Conservation (phyloP, 352 stramenopile genomes). For the Phytophthora foliorum region DNA sequence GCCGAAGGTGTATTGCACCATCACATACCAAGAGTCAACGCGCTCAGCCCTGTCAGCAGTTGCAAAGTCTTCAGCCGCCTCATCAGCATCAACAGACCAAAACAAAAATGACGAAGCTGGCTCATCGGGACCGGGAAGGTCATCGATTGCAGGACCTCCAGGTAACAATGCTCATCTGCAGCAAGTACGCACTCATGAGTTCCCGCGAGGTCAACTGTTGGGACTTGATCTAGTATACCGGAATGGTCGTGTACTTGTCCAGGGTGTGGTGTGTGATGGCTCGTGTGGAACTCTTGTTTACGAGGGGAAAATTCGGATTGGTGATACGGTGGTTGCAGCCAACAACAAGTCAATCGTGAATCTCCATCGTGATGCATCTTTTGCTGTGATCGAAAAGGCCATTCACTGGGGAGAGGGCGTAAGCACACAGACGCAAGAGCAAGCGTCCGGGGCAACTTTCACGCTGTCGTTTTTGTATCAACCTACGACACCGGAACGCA, state of each 20-base stretch:
- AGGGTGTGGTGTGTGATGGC: slow-evolving; percentile 77
- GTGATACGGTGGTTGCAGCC: slow-evolving; percentile 81
- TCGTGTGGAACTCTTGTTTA: slow-evolving; percentile 68
- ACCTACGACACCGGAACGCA: slow-evolving; percentile 41
- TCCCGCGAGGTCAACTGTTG: slow-evolving; percentile 62
- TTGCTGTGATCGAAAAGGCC: slow-evolving; percentile 79
- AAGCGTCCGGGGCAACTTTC: slow-evolving; percentile 42
- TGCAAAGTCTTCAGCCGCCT: slow-evolving; percentile 48
- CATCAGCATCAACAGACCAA: slow-evolving; percentile 17
- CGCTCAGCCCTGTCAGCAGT: slow-evolving; percentile 77
- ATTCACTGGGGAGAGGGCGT: slow-evolving; percentile 45
- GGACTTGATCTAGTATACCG: slow-evolving; percentile 87
- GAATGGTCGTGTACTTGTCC: slow-evolving; percentile 78
- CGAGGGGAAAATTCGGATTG: slow-evolving; percentile 77
- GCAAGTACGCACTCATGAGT: slow-evolving; percentile 73
- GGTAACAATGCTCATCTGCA: slow-evolving; percentile 45
- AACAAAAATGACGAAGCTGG: slow-evolving; percentile 23
- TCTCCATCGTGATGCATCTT: slow-evolving; percentile 80
- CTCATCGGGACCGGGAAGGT: slow-evolving; percentile 3
- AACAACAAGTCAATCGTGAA: slow-evolving; percentile 88
- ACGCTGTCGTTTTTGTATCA: slow-evolving; percentile 82
- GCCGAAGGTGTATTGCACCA: slow-evolving; percentile 86
- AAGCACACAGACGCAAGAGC: slow-evolving; percentile 19
- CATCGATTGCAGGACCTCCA: slow-evolving; percentile 13
- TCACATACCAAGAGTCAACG: slow-evolving; percentile 82